Percentiles rank a stretch among this genome's conserved stretches.
Evolutionary conservation across 2,329 filamentous ascomycete species (phyloP).

Genomic region (Fusarium oxysporum): DNA sequence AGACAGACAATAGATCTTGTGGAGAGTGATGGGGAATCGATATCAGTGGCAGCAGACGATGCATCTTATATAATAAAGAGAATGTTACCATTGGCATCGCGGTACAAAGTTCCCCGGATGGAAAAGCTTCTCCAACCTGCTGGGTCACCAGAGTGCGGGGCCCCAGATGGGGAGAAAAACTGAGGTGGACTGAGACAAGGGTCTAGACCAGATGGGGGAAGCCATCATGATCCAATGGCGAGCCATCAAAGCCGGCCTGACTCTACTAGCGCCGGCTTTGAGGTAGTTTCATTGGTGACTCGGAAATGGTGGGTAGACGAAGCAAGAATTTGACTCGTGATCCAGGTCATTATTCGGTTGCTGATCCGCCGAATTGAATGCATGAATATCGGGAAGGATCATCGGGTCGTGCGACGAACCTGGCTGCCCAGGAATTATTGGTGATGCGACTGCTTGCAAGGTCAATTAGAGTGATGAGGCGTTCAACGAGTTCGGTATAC

Average conservation of each 20-base stretch:
- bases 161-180: conserved; percentile 1
- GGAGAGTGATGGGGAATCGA: neutral
- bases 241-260: neutral
- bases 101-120: neutral
- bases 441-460: too few species aligned
- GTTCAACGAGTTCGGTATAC: too few species aligned
- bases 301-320: neutral
- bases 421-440: neutral
- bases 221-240: neutral
- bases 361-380: conserved; percentile 7
- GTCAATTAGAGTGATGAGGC: neutral
- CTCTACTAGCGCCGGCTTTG: neutral
- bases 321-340: conserved; percentile 1
- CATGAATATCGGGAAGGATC: neutral
- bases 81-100: neutral
- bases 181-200: neutral
- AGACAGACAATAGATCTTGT: neutral
- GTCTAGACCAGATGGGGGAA: neutral
- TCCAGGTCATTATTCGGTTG: neutral
- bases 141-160: conserved; percentile 14
- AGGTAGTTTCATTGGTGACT: neutral
- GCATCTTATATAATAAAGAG: neutral
- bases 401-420: neutral
- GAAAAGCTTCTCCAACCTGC: conserved; percentile 5
- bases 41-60: neutral